phyloP scores from a whole-genome alignment of 805 yeast species.

The Candida morakotiae region DNA sequence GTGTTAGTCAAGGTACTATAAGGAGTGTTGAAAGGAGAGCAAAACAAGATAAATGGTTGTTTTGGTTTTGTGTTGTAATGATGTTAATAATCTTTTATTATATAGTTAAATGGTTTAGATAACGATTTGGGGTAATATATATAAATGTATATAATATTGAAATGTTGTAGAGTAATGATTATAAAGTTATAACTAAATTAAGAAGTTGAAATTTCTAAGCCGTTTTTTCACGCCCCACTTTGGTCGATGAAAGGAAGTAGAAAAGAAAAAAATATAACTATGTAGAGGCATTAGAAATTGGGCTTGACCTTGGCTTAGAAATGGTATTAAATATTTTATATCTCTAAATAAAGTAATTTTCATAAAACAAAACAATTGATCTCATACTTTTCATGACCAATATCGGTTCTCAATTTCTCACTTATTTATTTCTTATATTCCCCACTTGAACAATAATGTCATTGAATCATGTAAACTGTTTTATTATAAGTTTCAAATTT shows the following conservation, averaged over 20 bases:
- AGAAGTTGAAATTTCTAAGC: background rate
- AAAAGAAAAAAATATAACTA: too few species aligned
- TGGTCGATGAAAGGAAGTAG: too few species aligned
- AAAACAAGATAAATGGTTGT: constrained; percentile 79
- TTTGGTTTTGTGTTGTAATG: constrained; percentile 67
- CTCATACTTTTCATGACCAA: too few species aligned
- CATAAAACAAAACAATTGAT: too few species aligned
- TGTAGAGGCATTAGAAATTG: too few species aligned
- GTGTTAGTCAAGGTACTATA: constrained; percentile 83
- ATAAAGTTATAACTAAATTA: background rate
- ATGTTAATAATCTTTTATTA: constrained; percentile 65
- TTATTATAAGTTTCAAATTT: background rate
- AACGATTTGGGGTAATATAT: constrained; percentile 8
- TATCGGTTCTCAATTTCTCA: too few species aligned
- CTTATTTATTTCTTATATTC: too few species aligned
- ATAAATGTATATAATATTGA: background rate
- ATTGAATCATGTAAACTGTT: background rate
- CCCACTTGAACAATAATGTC: constrained; percentile 1
- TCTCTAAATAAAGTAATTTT: too few species aligned
- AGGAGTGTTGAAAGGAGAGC: constrained; percentile 76
- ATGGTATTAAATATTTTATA: too few species aligned
- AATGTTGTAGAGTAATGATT: background rate
- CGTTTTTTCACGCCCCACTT: background rate
- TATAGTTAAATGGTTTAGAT: constrained; percentile 63
- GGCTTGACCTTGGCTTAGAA: constrained; percentile 1